Percentiles rank a stretch among this genome's conserved stretches.
Conservation (phyloP, 768 basidiomycete species). For the Trametes cingulata region DNA sequence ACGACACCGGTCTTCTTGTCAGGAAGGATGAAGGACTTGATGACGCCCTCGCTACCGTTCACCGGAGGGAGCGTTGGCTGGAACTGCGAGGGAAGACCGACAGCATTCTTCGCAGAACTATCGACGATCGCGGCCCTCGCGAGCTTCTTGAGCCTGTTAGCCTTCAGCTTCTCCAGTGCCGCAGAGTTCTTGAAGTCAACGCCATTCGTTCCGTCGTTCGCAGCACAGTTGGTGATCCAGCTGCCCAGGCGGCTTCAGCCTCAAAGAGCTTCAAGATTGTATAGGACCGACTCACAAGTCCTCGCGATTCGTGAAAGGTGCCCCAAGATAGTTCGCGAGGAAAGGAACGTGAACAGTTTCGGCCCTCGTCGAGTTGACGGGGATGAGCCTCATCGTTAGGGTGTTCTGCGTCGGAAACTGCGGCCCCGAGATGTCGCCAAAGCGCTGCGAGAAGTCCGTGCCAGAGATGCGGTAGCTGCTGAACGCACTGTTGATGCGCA, state of each 20-base stretch:
- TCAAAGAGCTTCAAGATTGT: not conserved
- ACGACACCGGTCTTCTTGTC: constrained; percentile 62
- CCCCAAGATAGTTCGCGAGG: constrained; percentile 48
- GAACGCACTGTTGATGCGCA: constrained; percentile 64
- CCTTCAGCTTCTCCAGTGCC: constrained; percentile 3
- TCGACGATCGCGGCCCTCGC: constrained; percentile 43
- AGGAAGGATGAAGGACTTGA: constrained; percentile 57
- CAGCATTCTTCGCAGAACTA: constrained; percentile 36
- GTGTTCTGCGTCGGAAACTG: constrained; percentile 46
- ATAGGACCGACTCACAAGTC: constrained; percentile 46
- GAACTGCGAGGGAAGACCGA: constrained; percentile 50
- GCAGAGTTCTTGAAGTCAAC: constrained; percentile 37
- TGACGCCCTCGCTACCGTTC: constrained; percentile 49
- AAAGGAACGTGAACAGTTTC: constrained; percentile 57
- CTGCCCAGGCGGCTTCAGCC: constrained; percentile 34
- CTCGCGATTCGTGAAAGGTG: constrained; percentile 48
- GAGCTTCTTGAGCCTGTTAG: constrained; percentile 23
- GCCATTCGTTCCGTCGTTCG: constrained; percentile 51
- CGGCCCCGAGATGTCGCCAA: constrained; percentile 59
- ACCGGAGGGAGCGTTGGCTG: constrained; percentile 47
- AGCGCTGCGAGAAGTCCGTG: constrained; percentile 53
- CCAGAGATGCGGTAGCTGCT: constrained; percentile 50
- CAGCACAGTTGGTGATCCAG: constrained; percentile 62
- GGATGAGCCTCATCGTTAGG: constrained; percentile 49
- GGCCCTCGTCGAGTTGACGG: constrained; percentile 44